These are phyloP conservation scores for Terana coerulea DNA, from an alignment of 768 basidiomycete species.

Conservation along the genomic window DNA sequence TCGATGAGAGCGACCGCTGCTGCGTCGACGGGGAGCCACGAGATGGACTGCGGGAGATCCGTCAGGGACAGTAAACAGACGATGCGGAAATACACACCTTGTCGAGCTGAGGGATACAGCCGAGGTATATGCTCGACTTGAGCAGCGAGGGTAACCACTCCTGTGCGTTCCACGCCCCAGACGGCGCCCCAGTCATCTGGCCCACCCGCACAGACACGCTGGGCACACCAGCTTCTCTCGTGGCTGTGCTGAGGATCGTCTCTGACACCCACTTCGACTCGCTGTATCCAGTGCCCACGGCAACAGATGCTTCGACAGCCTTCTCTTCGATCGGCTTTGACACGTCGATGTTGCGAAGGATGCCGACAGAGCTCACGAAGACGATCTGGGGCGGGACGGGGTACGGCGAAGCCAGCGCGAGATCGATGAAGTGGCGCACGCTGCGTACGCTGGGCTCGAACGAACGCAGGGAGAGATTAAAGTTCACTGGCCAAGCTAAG, in stretches of 20 bases:
- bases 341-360: conserved; percentile 17
- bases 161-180: conserved; percentile 36
- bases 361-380: conserved; percentile 33
- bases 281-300: conserved; percentile 27
- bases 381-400: conserved; percentile 26
- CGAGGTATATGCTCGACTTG: conserved; percentile 10
- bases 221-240: conserved; percentile 17
- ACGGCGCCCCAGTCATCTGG: conserved; percentile 31
- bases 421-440: conserved; percentile 32
- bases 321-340: conserved; percentile 17
- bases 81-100: conserved; percentile 2
- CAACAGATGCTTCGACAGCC: conserved; percentile 15
- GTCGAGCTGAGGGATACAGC: conserved; percentile 1
- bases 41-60: conserved; percentile 9
- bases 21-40: conserved; percentile 26
- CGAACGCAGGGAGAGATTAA: conserved; percentile 27
- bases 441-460: conserved; percentile 27
- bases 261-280: conserved; percentile 33
- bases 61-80: neutral
- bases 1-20: conserved; percentile 25
- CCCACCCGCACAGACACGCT: conserved; percentile 34
- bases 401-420: conserved; percentile 31
- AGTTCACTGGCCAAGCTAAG: conserved; percentile 33
- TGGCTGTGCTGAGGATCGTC: conserved; percentile 19
- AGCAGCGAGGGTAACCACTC: conserved; percentile 37